Evolutionary conservation across 306 rosid genomes (phyloP), one percentile per base, ranked within the genome.

Genomic region (Inga laurina): DNA sequence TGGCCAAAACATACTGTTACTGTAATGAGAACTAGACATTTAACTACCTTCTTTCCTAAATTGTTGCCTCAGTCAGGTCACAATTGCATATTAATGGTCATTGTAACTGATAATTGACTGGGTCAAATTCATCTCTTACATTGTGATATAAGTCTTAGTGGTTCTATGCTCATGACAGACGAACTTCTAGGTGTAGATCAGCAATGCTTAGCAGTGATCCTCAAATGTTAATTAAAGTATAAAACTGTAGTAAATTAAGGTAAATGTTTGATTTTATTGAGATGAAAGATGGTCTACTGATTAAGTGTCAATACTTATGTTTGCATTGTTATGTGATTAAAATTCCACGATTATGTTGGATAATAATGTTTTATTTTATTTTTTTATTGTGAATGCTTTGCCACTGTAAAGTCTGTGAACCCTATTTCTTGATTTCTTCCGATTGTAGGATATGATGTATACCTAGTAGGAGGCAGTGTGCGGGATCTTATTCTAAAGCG

Each of bases 391-490:
- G 43, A 44, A 46, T 57, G 74, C 41, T 82, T 65, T 45, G 41
- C 44, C 70, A 43, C 72, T 37, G 57, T 67, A 34, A 41, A 74
- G 65, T 84, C 45, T 65, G 41, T 37, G 54, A 22, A 44, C 72
- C 18, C 19, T 27, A 27, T 27, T 27, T 27, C 48, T 37, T 72
- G 27, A 27, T 81, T 83, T 77, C 78, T 76, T 80, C 74, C 80
- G 43, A 41, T 41, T 77, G 84, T 67, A 88, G 91, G 87, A 66
- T 81, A 88, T 85, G 81, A 80, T 77, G 88, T 85, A 52, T 88
- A 88, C 77, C 91, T 88, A 43, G 91, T 88, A 16, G 91, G 91
- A 73, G 91, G 91, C 56, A 85, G 88, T 83, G 91, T 85, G 35
- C 87, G 91, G 59, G 91, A 88, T 81, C 82, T 88, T 76, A 83